phyloP scores from a whole-genome alignment of 2,329 filamentous ascomycete species.

The Fusarium ambrosium region DNA sequence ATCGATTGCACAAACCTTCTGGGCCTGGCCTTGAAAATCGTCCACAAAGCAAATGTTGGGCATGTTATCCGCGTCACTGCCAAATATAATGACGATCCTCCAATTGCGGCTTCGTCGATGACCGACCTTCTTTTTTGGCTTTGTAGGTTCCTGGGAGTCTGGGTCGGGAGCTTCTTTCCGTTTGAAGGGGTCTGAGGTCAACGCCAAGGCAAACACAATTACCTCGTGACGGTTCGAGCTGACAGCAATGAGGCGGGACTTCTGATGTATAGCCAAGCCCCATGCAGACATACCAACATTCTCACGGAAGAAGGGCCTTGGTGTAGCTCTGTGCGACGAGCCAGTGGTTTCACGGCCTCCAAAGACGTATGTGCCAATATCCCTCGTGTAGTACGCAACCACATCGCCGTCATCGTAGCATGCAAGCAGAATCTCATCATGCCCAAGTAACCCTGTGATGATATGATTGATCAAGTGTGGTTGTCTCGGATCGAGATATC shows the following conservation, averaged over 20 bases:
- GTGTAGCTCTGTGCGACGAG: slow-evolving; percentile 12
- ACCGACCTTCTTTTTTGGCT: slow-evolving; percentile 45
- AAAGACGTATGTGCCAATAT: slow-evolving; percentile 61
- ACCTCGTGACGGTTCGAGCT: slow-evolving; percentile 78
- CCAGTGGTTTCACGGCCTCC: slow-evolving; percentile 15
- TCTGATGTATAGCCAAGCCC: slow-evolving; percentile 86
- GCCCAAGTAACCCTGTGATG: slow-evolving; percentile 76
- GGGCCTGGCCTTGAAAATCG: slow-evolving; percentile 61
- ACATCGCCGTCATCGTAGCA: slow-evolving; percentile 83
- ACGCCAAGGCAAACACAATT: slow-evolving; percentile 66
- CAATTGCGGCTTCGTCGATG: slow-evolving; percentile 61
- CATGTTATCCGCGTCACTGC: slow-evolving; percentile 59
- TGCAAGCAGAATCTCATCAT: slow-evolving; percentile 76
- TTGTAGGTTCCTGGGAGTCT: slow-evolving; percentile 6
- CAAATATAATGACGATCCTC: slow-evolving; percentile 63
- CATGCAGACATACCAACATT: slow-evolving; percentile 86
- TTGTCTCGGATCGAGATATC: slow-evolving; percentile 64
- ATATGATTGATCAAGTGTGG: slow-evolving; percentile 79
- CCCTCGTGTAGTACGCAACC: slow-evolving; percentile 75
- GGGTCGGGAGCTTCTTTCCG: not conserved
- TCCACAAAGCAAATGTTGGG: slow-evolving; percentile 67
- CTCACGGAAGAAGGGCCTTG: slow-evolving; percentile 75
- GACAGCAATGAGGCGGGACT: slow-evolving; percentile 87
- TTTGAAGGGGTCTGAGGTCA: slow-evolving; percentile 39
- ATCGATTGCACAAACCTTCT: slow-evolving; percentile 65